Percentiles rank a stretch among this genome's conserved stretches.
Conservation (phyloP, 495 filamentous ascomycete species). For the Pyronema domesticum region DNA sequence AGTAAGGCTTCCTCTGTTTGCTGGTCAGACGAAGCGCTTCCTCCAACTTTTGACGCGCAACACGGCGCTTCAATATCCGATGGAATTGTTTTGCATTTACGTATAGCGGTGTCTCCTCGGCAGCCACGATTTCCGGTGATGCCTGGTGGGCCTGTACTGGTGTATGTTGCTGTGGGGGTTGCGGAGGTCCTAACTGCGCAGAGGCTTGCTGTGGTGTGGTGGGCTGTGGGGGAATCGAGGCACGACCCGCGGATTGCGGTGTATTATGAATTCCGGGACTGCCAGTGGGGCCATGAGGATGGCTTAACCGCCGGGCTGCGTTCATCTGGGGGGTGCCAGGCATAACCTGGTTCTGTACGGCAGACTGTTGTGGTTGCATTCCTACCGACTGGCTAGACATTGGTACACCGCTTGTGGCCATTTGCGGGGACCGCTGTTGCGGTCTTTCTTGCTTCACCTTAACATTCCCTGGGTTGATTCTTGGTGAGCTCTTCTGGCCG, state of each 20-base stretch:
- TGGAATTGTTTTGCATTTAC: conserved; percentile 99
- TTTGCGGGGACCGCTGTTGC: conserved; percentile 21
- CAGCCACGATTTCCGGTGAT: conserved; percentile 66
- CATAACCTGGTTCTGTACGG: background rate
- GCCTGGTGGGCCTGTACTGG: conserved; percentile 46
- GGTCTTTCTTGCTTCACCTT: conserved; percentile 22
- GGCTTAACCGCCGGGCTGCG: conserved; percentile 20
- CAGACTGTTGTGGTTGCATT: background rate
- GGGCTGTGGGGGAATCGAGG: conserved; percentile 25
- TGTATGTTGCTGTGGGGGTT: conserved; percentile 28
- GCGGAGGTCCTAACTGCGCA: conserved; percentile 23
- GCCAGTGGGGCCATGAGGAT: conserved; percentile 21
- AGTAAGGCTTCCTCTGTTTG: conserved; percentile 90
- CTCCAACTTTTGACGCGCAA: conserved; percentile 83
- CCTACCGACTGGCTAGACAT: conserved; percentile 5
- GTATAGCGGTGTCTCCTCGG: conserved; percentile 88
- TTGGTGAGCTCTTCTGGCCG: conserved; percentile 19
- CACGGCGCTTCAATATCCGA: conserved; percentile 80
- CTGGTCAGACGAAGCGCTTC: conserved; percentile 78
- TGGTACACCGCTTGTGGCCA: conserved; percentile 5
- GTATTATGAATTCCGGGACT: conserved; percentile 24
- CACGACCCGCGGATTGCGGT: conserved; percentile 20
- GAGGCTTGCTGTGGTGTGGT: conserved; percentile 18
- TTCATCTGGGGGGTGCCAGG: conserved; percentile 1
- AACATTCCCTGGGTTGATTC: conserved; percentile 13